Evolutionary conservation across 2,329 filamentous ascomycete species (phyloP).

Genomic region (Neonectria magnoliae): DNA sequence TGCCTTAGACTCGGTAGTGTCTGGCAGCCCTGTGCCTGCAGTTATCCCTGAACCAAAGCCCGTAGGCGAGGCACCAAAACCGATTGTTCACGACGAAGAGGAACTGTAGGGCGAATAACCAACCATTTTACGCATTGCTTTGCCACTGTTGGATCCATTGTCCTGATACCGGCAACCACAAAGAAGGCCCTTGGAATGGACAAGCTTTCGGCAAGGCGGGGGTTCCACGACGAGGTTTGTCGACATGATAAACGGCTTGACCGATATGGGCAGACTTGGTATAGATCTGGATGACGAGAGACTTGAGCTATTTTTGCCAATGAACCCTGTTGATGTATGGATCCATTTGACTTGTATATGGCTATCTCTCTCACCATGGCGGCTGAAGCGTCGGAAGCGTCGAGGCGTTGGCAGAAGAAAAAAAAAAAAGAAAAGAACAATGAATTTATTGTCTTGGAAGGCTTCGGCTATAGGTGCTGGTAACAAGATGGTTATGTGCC

Average conservation of each 20-base stretch:
- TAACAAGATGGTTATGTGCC: slow-evolving; percentile 21
- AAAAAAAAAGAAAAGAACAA: slow-evolving; percentile 28
- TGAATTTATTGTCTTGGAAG: slow-evolving; percentile 26
- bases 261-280: slow-evolving; percentile 26
- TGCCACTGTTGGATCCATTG: neutral
- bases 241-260: slow-evolving; percentile 24
- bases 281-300: slow-evolving; percentile 31
- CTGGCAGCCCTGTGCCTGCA: slow-evolving; percentile 34
- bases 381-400: slow-evolving; percentile 16
- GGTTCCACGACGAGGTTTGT: slow-evolving; percentile 8
- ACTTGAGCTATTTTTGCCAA: slow-evolving; percentile 7
- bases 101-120: slow-evolving; percentile 46
- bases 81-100: slow-evolving; percentile 50
- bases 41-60: slow-evolving; percentile 34
- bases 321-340: neutral
- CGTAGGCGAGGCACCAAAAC: slow-evolving; percentile 33
- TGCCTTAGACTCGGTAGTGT: slow-evolving; percentile 46
- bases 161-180: neutral
- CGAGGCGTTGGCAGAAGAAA: slow-evolving; percentile 22
- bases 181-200: neutral
- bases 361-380: slow-evolving; percentile 12
- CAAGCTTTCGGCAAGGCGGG: neutral
- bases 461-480: slow-evolving; percentile 19
- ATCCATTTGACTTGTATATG: slow-evolving; percentile 13
- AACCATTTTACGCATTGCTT: slow-evolving; percentile 6